phyloP scores from a whole-genome alignment of 2,329 filamentous ascomycete genomes.

The Colletotrichum simmondsii region DNA sequence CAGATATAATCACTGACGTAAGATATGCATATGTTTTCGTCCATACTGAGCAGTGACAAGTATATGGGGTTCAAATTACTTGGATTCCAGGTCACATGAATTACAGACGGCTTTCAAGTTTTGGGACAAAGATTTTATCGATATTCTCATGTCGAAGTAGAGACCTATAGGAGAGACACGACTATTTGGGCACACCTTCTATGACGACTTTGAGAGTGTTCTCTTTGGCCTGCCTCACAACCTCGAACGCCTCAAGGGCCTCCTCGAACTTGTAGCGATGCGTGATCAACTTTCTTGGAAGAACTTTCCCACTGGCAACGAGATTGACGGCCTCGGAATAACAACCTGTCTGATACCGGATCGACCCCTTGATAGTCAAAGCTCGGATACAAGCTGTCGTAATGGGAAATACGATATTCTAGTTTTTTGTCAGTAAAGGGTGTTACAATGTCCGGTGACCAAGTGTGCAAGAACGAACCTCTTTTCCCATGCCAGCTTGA shows the following conservation, averaged over 20 bases:
- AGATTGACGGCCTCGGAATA: slow-evolving; percentile 68
- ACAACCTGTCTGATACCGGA: slow-evolving; percentile 83
- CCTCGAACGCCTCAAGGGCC: slow-evolving; percentile 53
- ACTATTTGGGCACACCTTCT: slow-evolving; percentile 50
- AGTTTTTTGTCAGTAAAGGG: not conserved
- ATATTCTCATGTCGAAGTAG: no score
- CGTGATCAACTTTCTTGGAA: slow-evolving; percentile 54
- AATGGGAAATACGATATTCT: slow-evolving; percentile 68
- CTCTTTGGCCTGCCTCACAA: slow-evolving; percentile 75
- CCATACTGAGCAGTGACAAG: no score
- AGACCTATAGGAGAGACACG: no score
- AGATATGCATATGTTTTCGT: no score
- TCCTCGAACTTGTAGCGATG: slow-evolving; percentile 68
- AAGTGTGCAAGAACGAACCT: slow-evolving; percentile 34
- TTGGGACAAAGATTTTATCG: no score
- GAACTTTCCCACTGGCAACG: slow-evolving; percentile 58
- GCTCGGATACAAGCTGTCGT: slow-evolving; percentile 79
- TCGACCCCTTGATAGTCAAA: slow-evolving; percentile 78
- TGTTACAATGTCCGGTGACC: no score
- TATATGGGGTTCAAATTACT: no score
- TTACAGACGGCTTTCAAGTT: no score
- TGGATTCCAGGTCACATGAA: no score
- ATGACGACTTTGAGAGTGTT: slow-evolving; percentile 78
- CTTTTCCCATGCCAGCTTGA: slow-evolving; percentile 62
- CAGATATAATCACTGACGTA: no score